phyloP scores from a whole-genome alignment of 441 rosid genomes.

The Lepidium campestre region DNA sequence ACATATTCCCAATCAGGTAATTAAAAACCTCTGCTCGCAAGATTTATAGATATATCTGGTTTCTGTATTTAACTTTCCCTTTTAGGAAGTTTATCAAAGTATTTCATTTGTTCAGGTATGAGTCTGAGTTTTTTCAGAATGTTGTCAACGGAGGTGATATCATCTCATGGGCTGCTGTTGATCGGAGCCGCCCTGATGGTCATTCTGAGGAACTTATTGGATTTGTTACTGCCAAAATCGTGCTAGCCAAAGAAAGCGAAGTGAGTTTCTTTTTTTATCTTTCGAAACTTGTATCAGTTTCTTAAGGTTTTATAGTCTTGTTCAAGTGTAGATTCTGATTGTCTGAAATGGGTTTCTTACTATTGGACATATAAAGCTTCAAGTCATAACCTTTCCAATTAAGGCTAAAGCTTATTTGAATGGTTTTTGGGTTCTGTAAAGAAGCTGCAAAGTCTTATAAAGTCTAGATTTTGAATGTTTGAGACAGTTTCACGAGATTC shows the following conservation, averaged over 20 bases:
- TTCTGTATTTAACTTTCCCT: conserved; percentile 2
- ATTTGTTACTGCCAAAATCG: conserved; percentile 78
- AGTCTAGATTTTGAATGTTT: not conserved
- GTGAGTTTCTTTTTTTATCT: conserved; percentile 37
- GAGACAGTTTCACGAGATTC: not conserved
- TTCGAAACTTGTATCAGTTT: not conserved
- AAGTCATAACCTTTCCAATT: not conserved
- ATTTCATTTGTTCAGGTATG: conserved; percentile 60
- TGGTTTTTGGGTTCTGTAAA: not conserved
- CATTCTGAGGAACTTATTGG: conserved; percentile 77
- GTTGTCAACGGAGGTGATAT: conserved; percentile 76
- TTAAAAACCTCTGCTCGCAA: not conserved
- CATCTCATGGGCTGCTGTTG: conserved; percentile 96
- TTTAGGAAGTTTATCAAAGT: conserved; percentile 11
- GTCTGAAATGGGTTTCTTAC: not conserved
- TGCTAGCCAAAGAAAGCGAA: conserved; percentile 75
- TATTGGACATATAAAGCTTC: not conserved
- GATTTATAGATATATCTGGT: not conserved
- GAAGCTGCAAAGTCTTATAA: not conserved
- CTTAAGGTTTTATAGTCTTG: not conserved
- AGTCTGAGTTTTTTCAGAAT: conserved; percentile 87
- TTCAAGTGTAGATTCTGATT: not conserved
- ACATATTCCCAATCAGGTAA: conserved; percentile 86
- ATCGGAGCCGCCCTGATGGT: conserved; percentile 68
- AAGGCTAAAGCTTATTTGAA: not conserved